phyloP scores from a whole-genome alignment of 2,329 filamentous ascomycete genomes.

The Trichoderma endophyticum region DNA sequence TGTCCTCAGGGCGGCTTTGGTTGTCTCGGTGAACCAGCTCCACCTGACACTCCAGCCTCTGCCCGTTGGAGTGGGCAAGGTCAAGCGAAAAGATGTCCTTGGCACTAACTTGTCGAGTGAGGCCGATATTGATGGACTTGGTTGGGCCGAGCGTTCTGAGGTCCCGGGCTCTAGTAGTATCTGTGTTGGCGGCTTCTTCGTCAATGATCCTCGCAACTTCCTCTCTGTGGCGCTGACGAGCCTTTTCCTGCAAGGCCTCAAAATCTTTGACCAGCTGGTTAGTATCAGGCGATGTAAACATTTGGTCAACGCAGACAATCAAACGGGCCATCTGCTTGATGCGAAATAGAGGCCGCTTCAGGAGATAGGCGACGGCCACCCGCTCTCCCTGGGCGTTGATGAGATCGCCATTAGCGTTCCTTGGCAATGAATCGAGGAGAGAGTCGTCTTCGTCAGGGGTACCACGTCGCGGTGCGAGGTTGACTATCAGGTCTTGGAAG shows the following conservation, averaged over 20 bases:
- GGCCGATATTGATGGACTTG: constrained; percentile 68
- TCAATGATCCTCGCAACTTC: constrained; percentile 72
- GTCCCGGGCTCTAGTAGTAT: constrained; percentile 76
- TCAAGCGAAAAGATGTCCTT: constrained; percentile 88
- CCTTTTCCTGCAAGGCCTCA: constrained; percentile 70
- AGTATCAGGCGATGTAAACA: constrained; percentile 48
- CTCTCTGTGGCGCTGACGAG: constrained; percentile 62
- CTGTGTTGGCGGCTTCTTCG: constrained; percentile 80
- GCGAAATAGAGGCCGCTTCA: constrained; percentile 84
- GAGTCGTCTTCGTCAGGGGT: constrained; percentile 57
- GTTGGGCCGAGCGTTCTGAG: constrained; percentile 71
- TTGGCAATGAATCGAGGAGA: constrained; percentile 56
- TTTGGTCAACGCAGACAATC: constrained; percentile 64
- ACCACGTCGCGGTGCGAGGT: constrained; percentile 68
- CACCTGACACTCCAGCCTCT: constrained; percentile 82
- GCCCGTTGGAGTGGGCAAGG: constrained; percentile 82
- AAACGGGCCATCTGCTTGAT: constrained; percentile 85
- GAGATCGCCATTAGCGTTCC: constrained; percentile 63
- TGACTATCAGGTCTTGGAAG: constrained; percentile 92
- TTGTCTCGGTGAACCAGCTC: constrained; percentile 86
- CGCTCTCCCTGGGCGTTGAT: constrained; percentile 76
- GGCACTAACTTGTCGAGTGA: constrained; percentile 77
- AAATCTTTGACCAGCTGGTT: constrained; percentile 50
- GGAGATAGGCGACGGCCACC: constrained; percentile 88
- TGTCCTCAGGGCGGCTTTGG: constrained; percentile 59